A percentile compares a stretch with the other conserved stretches of the same genome.
Conservation (phyloP, 306 rosid species). For the Dalbergia cochinchinensis region DNA sequence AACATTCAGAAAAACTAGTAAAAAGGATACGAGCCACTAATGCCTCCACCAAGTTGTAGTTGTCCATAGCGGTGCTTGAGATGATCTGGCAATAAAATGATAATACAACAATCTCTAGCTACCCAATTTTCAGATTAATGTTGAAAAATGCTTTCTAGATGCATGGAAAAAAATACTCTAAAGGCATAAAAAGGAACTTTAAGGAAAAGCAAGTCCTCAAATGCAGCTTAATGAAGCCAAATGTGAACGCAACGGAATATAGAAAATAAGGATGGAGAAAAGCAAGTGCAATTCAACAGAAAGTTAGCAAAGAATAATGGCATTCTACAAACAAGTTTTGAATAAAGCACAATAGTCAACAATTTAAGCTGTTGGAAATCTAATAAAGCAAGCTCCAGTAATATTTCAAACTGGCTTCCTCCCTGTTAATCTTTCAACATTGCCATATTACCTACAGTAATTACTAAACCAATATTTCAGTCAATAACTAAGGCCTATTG, state of each 20-base stretch:
- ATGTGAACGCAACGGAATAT: slow-evolving; percentile 19
- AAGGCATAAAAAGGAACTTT: slow-evolving; percentile 33
- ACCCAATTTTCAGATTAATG: background rate
- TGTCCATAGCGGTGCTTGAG: slow-evolving; percentile 68
- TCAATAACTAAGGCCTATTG: background rate
- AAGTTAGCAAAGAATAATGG: slow-evolving; percentile 22
- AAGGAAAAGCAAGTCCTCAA: slow-evolving; percentile 23
- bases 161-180: slow-evolving; percentile 6
- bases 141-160: slow-evolving; percentile 29
- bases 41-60: slow-evolving; percentile 81
- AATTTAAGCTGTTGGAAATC: slow-evolving; percentile 7
- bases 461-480: background rate
- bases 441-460: slow-evolving; percentile 22
- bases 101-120: slow-evolving; percentile 17
- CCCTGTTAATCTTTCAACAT: slow-evolving; percentile 14
- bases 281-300: slow-evolving; percentile 19
- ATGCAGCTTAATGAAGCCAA: slow-evolving; percentile 16
- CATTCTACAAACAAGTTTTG: background rate
- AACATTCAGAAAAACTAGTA: slow-evolving; percentile 29
- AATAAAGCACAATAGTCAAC: slow-evolving; percentile 13
- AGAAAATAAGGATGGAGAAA: background rate
- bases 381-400: slow-evolving; percentile 27
- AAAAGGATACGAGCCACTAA: slow-evolving; percentile 89
- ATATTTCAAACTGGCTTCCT: slow-evolving; percentile 19
- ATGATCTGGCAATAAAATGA: slow-evolving; percentile 63